phyloP scores from a whole-genome alignment of 75 land plant species.

The Chamaecyparis obtusa region DNA sequence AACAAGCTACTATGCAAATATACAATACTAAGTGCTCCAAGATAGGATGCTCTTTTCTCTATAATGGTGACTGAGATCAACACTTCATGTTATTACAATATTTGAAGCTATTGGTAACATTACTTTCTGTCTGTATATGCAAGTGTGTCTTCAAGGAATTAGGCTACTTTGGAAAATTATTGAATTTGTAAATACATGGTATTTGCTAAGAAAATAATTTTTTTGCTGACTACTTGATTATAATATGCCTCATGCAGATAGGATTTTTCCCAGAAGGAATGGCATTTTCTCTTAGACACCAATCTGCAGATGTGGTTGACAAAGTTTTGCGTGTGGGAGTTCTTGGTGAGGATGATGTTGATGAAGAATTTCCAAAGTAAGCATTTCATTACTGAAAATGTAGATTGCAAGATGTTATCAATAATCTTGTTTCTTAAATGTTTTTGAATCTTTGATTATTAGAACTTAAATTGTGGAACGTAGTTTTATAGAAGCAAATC shows the following conservation, averaged over 20 bases:
- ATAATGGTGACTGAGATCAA: not conserved
- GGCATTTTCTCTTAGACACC: slow-evolving; percentile 87
- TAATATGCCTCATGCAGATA: slow-evolving; percentile 57
- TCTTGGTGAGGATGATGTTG: slow-evolving; percentile 91
- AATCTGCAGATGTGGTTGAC: slow-evolving; percentile 94
- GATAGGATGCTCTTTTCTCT: not conserved
- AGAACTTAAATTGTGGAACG: not conserved
- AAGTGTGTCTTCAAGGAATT: not conserved
- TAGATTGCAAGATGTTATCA: not conserved
- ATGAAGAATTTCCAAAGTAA: slow-evolving; percentile 87
- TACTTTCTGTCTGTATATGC: not conserved
- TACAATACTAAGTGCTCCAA: not conserved
- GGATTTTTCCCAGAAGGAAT: slow-evolving; percentile 80
- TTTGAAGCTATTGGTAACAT: not conserved
- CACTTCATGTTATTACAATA: not conserved
- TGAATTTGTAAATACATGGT: not conserved
- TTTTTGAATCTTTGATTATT: not conserved
- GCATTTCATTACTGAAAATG: slow-evolving; percentile 7
- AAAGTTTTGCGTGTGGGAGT: slow-evolving; percentile 82
- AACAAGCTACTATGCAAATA: not conserved
- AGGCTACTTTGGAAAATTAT: not conserved
- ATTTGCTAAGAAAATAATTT: not conserved
- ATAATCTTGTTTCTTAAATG: not conserved
- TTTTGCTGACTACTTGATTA: not conserved
- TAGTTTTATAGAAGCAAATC: not conserved